Base-by-base conservation (phyloP, 148 eudicot species). In the Chenopodium formosanum region DNA sequence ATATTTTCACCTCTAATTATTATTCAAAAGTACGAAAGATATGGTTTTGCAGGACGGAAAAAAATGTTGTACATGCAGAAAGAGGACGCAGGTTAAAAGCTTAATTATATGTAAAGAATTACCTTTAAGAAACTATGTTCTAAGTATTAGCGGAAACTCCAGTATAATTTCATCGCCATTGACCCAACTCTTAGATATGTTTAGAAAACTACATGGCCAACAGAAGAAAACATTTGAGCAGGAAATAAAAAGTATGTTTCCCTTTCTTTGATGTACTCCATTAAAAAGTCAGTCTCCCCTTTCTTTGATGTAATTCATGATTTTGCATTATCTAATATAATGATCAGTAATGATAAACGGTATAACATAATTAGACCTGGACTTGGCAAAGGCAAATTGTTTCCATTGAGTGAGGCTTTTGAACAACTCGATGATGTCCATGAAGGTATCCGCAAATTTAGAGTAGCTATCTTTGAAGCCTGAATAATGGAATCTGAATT, bases 121-220 rank as follows among this genome's bases (percentile, higher is more conserved):
- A 94, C 99, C 99, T 91, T 90, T 78, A 74, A 96, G 86, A 66
- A 86, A 85, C 84, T 96, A 97, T 1, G 87, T 87, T 81, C 94
- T 83, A 23, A 96, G 89, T 77, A 76, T 82, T 10, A 91, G 72
- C 11, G 95, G 94, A 71, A 96, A 81, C 78, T 88, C 90, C 62
- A 94, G 88, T 40, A 52, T 50, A 73, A 96, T 83, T 82, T 78
- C 81, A 79, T 94, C 99, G 74, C 90, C 87, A n/a, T 81, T 48
- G 37, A 75, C 84, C 99, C 98, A 96, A 32, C 58, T 88, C 86
- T 86, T 89, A 23, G 86, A 87, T 68, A 94, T 82, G 9, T 92
- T 83, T 40, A 94, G 82, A 80, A 92, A 96, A 63, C 82, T 90
- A 63, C 99, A 98, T 96, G 89, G 60, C 73, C 46, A 65, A 80